phyloP scores from a whole-genome alignment of 768 basidiomycete species.

The Pleurotus tuoliensis region DNA sequence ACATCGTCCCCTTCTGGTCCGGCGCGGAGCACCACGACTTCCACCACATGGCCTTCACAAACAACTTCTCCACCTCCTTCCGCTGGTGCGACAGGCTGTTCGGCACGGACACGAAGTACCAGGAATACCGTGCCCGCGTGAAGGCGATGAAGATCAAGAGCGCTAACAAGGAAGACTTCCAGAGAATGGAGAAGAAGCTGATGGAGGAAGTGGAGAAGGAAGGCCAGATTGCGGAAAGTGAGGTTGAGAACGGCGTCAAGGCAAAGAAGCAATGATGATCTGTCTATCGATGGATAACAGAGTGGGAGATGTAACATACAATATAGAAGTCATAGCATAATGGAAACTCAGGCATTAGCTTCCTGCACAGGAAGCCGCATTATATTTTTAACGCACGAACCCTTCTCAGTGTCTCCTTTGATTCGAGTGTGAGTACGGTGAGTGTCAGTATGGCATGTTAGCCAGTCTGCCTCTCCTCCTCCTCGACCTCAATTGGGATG shows the following conservation, averaged over 20 bases:
- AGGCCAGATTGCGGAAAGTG: constrained; percentile 65
- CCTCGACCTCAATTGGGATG: too few relatives aligned
- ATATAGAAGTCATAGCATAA: too few relatives aligned
- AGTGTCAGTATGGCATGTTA: too few relatives aligned
- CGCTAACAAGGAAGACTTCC: constrained; percentile 49
- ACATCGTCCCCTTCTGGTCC: constrained; percentile 93
- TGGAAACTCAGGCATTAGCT: too few relatives aligned
- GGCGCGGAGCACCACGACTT: constrained; percentile 98
- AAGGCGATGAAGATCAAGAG: constrained; percentile 55
- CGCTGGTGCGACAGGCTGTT: constrained; percentile 88
- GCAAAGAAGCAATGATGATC: background rate
- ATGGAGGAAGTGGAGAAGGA: constrained; percentile 72
- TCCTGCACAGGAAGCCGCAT: too few relatives aligned
- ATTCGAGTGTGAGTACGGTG: too few relatives aligned
- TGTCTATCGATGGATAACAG: too few relatives aligned
- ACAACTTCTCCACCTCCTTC: constrained; percentile 93
- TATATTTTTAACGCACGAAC: too few relatives aligned
- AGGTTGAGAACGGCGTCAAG: constrained; percentile 28
- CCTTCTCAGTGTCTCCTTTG: too few relatives aligned
- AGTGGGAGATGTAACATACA: too few relatives aligned
- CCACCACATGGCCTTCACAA: constrained; percentile 95
- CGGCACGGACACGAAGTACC: constrained; percentile 91
- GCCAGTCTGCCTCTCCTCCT: too few relatives aligned
- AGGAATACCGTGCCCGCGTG: constrained; percentile 68
- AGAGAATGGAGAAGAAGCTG: constrained; percentile 55